Conservation (phyloP, 2,329 filamentous ascomycete genomes). For the Pseudogymnoascus sp. region DNA sequence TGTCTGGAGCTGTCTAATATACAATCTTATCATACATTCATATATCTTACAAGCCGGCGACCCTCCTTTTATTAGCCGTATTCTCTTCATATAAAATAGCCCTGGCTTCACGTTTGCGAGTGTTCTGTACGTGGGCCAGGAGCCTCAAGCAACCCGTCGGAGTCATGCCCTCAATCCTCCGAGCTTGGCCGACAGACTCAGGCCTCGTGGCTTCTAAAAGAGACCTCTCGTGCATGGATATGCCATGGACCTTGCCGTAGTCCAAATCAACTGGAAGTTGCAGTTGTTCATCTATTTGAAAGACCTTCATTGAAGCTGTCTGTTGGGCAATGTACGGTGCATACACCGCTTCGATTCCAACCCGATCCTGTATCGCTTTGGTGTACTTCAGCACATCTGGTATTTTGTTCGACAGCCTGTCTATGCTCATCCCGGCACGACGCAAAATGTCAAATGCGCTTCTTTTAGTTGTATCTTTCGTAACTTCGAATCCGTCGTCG, state of each 20-base stretch:
- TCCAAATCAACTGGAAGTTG: conserved; percentile 66
- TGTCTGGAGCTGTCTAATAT: neutral
- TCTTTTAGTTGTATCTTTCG: conserved; percentile 57
- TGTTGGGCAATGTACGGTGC: conserved; percentile 79
- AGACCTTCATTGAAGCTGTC: conserved; percentile 53
- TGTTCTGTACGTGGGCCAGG: conserved; percentile 46
- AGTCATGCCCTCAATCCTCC: conserved; percentile 73
- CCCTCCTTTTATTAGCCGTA: neutral
- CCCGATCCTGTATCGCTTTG: conserved; percentile 54
- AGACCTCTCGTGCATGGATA: conserved; percentile 72
- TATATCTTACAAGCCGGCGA: conserved; percentile 1
- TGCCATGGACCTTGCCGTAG: conserved; percentile 63
- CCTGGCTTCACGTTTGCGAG: neutral
- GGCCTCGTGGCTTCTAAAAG: conserved; percentile 64
- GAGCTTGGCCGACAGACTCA: conserved; percentile 80
- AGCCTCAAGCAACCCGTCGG: conserved; percentile 53
- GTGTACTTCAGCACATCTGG: conserved; percentile 49
- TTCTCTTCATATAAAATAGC: neutral
- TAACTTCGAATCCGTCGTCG: conserved; percentile 59
- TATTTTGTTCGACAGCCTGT: conserved; percentile 49
- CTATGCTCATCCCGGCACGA: conserved; percentile 50
- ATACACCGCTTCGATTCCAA: conserved; percentile 77
- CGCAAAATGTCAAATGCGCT: conserved; percentile 75
- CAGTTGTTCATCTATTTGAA: conserved; percentile 70
- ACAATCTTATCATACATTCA: neutral